Conservation (phyloP, 139 green algal genomes). For the Tetradesmus lagerheimii region DNA sequence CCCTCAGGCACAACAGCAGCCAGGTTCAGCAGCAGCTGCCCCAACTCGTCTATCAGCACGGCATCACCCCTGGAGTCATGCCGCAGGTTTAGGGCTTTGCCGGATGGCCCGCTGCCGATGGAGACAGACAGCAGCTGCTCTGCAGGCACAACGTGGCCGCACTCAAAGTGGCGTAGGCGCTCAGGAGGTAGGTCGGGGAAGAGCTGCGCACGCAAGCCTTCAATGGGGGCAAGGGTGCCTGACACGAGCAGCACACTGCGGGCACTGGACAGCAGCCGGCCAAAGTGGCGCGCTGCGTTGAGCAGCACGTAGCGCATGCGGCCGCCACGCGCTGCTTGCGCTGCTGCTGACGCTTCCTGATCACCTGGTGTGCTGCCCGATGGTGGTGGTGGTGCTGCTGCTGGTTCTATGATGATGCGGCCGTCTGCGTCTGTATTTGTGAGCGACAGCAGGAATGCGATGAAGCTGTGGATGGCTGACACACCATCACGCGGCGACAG, state of each 20-base stretch:
- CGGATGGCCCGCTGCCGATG: conserved; percentile 73
- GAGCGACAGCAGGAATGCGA: conserved; percentile 83
- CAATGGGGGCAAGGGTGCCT: conserved; percentile 91
- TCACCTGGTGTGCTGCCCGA: not conserved
- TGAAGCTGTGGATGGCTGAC: conserved; percentile 72
- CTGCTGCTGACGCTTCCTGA: not conserved
- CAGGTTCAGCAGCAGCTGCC: conserved; percentile 80
- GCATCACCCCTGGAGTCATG: conserved; percentile 56
- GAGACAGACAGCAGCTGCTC: conserved; percentile 77
- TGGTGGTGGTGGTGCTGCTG: conserved; percentile 26
- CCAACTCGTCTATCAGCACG: conserved; percentile 77
- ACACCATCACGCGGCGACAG: conserved; percentile 16
- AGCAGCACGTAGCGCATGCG: conserved; percentile 88
- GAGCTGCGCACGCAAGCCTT: conserved; percentile 68
- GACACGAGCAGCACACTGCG: conserved; percentile 90
- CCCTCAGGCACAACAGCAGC: conserved; percentile 81
- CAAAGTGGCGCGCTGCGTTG: conserved; percentile 90
- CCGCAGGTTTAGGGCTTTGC: conserved; percentile 76
- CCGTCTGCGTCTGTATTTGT: conserved; percentile 88
- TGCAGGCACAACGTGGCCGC: conserved; percentile 89
- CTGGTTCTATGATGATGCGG: conserved; percentile 80
- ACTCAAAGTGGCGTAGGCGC: conserved; percentile 78
- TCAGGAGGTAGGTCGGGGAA: conserved; percentile 62
- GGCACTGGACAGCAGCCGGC: conserved; percentile 53
- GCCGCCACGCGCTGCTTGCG: not conserved